These are phyloP conservation scores for Periconia sp. DNA, from an alignment of 2,329 filamentous ascomycete genomes.

Conservation along the genomic window DNA sequence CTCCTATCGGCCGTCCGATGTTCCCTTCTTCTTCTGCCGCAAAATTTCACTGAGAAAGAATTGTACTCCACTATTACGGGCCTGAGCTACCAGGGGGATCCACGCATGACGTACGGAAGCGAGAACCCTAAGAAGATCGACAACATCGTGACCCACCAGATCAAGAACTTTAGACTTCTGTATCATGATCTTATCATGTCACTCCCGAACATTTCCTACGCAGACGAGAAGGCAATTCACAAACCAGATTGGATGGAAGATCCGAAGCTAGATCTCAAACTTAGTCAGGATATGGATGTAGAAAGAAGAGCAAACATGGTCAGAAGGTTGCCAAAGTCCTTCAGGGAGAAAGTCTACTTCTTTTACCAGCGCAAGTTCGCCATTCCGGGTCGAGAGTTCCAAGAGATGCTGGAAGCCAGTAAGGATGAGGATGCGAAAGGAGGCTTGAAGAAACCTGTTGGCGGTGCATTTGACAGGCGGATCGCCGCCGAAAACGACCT, in stretches of 20 bases:
- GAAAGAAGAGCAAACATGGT: constrained; percentile 95
- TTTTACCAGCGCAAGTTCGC: constrained; percentile 90
- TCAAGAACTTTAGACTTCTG: constrained; percentile 87
- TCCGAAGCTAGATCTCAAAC: constrained; percentile 61
- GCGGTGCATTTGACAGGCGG: constrained; percentile 82
- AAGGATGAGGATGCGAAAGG: constrained; percentile 69
- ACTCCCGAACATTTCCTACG: constrained; percentile 85
- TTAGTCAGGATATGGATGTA: constrained; percentile 92
- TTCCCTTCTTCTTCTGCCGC: constrained; percentile 83
- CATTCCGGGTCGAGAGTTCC: constrained; percentile 83
- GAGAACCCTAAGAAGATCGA: constrained; percentile 91
- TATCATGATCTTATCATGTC: constrained; percentile 90
- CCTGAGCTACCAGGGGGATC: constrained; percentile 93
- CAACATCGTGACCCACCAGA: constrained; percentile 92
- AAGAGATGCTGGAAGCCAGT: constrained; percentile 79
- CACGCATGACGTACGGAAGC: constrained; percentile 89
- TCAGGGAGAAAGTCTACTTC: constrained; percentile 90
- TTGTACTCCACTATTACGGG: constrained; percentile 91
- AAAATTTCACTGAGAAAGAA: constrained; percentile 82
- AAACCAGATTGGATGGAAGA: constrained; percentile 69
- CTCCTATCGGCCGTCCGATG: constrained; percentile 89
- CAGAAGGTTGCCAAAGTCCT: constrained; percentile 81
- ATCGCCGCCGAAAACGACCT: constrained; percentile 79
- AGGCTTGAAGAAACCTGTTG: constrained; percentile 74
- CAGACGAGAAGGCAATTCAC: constrained; percentile 64